Base-by-base conservation (phyloP, 2,329 filamentous ascomycete species). In the Magnaporthiopsis poae region DNA sequence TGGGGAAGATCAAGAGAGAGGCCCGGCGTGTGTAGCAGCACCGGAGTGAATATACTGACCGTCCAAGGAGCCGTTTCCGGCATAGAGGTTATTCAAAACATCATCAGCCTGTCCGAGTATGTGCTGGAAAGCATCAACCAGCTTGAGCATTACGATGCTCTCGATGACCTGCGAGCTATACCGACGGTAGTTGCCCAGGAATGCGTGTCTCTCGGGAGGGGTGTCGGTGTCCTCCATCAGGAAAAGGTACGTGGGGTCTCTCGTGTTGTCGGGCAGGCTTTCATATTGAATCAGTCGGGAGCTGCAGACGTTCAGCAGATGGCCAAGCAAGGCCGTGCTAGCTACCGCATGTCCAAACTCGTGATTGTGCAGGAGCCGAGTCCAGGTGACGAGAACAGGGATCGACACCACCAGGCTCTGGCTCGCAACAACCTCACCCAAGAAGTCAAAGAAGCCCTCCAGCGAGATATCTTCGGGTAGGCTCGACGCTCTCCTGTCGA, bases 211-310 rank as follows among this genome's bases (percentile, higher is more conserved):
- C 75, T 99, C 95, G 0, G 95, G 95, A 27, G 94, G 82, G 0
- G 94, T 98, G 73, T 99, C 95, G 66, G 96, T 96, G 74, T 99
- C 95, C 73, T 98, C 93, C 72, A 92, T 83, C 1, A 99, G 82
- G 70, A 96, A 95, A 13, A 91, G 80, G 67, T 92, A 85, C 0
- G 90, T 93, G 1, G 90, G 84, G 71, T 97, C 89, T 62, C 91
- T 86, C 0, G 88, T 90, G 69, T 96, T 90, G 69, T 94, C 88
- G 0, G 92, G 91, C 2, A 98, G 80, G 69, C 85, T 88, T 76
- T 99, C 95, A 76, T 96, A 99, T 66, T 91, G 88, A 68, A 98
- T 84, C 65, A 98, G 81, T 67, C 96, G 86, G 62, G 89, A 85
- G 74, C 90, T 95, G 77, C 92, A 96, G 46, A 90, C 86, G 73